Evolutionary conservation across 371 early-diverging fungal species (phyloP).

Genomic region (Zychaea mexicana): DNA sequence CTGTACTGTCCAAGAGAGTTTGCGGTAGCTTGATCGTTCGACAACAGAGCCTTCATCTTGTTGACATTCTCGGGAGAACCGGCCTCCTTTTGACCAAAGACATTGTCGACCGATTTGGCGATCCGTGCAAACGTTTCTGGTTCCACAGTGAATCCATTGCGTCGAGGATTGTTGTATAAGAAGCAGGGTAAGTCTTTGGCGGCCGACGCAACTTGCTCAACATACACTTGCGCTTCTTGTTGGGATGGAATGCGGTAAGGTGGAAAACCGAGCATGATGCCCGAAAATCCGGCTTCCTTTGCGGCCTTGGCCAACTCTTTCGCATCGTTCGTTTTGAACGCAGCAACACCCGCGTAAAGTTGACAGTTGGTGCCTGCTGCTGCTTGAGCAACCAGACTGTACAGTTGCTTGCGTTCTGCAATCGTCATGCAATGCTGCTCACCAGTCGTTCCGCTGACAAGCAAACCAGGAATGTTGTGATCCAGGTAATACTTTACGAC

Average conservation of each 20-base stretch:
- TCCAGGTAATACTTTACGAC: constrained; percentile 25
- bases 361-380: constrained; percentile 11
- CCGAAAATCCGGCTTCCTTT: constrained; percentile 14
- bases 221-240: constrained; percentile 22
- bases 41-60: constrained; percentile 10
- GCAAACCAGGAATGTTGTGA: constrained; percentile 27
- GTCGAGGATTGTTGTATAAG: constrained; percentile 31
- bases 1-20: not conserved
- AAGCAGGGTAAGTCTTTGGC: constrained; percentile 22
- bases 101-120: constrained; percentile 6
- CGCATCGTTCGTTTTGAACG: constrained; percentile 34
- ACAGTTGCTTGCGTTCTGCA: constrained; percentile 28
- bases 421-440: constrained; percentile 37
- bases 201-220: constrained; percentile 19
- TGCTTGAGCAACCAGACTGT: constrained; percentile 8
- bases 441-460: constrained; percentile 32
- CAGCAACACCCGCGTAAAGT: constrained; percentile 34
- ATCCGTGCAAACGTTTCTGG: constrained; percentile 25
- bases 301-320: constrained; percentile 27
- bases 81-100: constrained; percentile 28
- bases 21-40: not conserved
- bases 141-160: constrained; percentile 23
- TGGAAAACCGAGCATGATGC: constrained; percentile 41
- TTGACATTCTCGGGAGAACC: constrained; percentile 25
- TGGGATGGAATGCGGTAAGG: constrained; percentile 28